Evolutionary conservation across 768 basidiomycete genomes (phyloP), one percentile per base, ranked within the genome.

Genomic region (Mycena sanguinolenta): DNA sequence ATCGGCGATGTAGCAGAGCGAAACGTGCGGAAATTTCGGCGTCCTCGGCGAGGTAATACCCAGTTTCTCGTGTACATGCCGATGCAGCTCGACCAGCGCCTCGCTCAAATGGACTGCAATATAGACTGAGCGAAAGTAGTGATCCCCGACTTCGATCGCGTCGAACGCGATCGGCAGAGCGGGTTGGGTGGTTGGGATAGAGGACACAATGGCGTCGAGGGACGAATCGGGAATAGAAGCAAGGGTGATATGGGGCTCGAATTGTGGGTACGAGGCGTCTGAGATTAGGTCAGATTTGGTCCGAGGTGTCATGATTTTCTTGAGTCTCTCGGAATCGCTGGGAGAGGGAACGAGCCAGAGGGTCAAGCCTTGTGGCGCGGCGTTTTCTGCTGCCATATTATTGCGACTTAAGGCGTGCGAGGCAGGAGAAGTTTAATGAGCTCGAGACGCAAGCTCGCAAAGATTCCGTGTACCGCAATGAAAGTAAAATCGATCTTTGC

Each of bases 211-310:
- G 17, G 77, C 69, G 21, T 80, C 71, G 14, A 82, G 72, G 21
- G 81, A 53, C 21, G 72, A 70, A 30, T 72, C 75, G 49, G 79
- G 87, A 71, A 81, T 83, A 52, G 78, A 85, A 67, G 78, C 87
- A 74, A 95, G 87, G 0, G 94, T 95, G 75, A 94, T 85, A 78
- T 95, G 93, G 7, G 92, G 92, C 42, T 86, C 76, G 77, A 94
- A 90, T 27, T 73, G 66, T 1, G 92, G 91, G 75, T 90, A 94
- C 0, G 90, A 88, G 10, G 75, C 72, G 55, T 73, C 60, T 13
- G 78, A 81, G 6, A 78, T 76, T 6, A 76, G 78, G 71, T 67
- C 52, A n/a, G 73, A 50, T 19, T 12, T 63, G 80, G 81, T 58
- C 78, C 75, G 67, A 83, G 10, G 10, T 10, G 73, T 72, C 87